Evolutionary conservation across 805 yeast species (phyloP).

Genomic region (Sugiyamaella lignohabitans): DNA sequence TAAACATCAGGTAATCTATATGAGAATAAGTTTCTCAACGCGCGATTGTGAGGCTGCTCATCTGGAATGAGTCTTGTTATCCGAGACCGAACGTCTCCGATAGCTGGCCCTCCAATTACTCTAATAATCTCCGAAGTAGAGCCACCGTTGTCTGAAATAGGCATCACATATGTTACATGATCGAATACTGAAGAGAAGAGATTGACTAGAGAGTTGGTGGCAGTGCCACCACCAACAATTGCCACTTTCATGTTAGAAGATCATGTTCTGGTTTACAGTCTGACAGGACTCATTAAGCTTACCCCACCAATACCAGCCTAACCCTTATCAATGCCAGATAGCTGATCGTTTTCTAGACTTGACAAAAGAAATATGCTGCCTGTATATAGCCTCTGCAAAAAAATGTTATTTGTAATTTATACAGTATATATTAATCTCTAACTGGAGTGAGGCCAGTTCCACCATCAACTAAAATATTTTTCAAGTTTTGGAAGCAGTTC

Average conservation of each 20-base stretch:
- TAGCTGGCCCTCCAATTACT: constrained; percentile 90
- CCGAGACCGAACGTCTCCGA: constrained; percentile 85
- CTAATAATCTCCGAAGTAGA: constrained; percentile 84
- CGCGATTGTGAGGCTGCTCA: constrained; percentile 31
- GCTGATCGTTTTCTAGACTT: too few species aligned
- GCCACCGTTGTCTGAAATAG: constrained; percentile 91
- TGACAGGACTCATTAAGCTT: too few species aligned
- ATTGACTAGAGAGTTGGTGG: constrained; percentile 70
- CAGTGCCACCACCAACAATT: constrained; percentile 40
- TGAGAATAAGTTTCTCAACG: constrained; percentile 34
- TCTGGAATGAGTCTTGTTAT: constrained; percentile 63
- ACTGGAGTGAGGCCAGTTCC: constrained; percentile 15
- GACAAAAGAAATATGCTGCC: too few species aligned
- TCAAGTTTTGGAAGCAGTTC: constrained; percentile 54
- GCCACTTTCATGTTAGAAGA: constrained; percentile 17
- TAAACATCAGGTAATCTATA: constrained; percentile 47
- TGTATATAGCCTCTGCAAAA: too few species aligned
- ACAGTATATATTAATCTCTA: too few species aligned
- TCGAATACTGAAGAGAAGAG: constrained; percentile 43
- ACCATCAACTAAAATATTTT: constrained; percentile 12
- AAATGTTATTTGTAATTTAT: too few species aligned
- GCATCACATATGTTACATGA: constrained; percentile 59
- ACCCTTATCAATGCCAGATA: too few species aligned
- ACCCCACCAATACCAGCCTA: too few species aligned
- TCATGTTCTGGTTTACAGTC: too few species aligned